Evolutionary conservation across 768 basidiomycete species (phyloP).

Genomic region (Amanita rubescens): DNA sequence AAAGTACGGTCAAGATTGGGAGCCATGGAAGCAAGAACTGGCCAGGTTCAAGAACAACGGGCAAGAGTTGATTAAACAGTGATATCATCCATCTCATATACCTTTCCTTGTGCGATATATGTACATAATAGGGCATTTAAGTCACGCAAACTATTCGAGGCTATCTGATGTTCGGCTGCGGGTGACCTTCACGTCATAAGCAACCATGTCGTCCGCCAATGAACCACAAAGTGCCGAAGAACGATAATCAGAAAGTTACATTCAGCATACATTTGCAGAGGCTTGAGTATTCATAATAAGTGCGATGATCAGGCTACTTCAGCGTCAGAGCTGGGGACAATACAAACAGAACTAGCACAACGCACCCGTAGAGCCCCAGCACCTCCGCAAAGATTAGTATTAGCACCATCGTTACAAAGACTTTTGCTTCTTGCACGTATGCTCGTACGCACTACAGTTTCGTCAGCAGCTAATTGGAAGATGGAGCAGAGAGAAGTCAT

Average conservation of each 20-base stretch:
- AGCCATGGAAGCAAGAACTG: constrained; percentile 79
- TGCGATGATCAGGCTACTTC: constrained; percentile 69
- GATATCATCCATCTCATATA: neutral
- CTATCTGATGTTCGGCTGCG: no score
- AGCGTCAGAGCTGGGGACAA: neutral
- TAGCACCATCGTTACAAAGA: constrained; percentile 95
- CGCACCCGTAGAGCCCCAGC: constrained; percentile 79
- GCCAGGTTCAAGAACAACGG: constrained; percentile 70
- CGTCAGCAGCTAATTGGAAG: neutral
- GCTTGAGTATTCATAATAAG: constrained; percentile 86
- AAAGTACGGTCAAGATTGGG: constrained; percentile 85
- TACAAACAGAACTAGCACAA: constrained; percentile 5
- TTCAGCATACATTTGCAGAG: constrained; percentile 27
- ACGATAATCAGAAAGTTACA: neutral
- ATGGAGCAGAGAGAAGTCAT: constrained; percentile 22
- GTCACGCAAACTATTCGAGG: no score
- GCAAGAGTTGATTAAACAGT: constrained; percentile 37
- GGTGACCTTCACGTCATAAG: no score
- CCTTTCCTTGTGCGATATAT: neutral
- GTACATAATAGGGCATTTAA: neutral
- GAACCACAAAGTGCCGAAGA: neutral
- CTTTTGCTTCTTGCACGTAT: constrained; percentile 82
- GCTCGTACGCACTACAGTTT: constrained; percentile 75
- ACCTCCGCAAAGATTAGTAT: constrained; percentile 93
- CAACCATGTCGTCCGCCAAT: neutral